These are phyloP conservation scores for Aspergillus quadrilineatus DNA, from an alignment of 2,329 filamentous ascomycete species.

Conservation along the genomic window DNA sequence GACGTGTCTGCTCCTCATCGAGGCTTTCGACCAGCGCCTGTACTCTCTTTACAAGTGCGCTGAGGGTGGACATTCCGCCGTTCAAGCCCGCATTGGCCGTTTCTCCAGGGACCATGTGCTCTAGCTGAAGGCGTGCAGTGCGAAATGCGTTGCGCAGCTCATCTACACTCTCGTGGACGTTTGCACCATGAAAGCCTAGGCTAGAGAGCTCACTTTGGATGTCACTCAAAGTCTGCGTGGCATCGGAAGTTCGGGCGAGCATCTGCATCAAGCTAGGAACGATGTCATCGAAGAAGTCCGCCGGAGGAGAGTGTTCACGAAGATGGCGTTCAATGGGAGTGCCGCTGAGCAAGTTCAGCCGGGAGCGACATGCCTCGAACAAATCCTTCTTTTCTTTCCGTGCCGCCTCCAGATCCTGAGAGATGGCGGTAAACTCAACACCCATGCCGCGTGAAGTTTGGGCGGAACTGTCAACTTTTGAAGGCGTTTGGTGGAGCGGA, in stretches of 20 bases:
- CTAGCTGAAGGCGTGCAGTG: constrained; percentile 45
- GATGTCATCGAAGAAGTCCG: constrained; percentile 40
- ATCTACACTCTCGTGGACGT: constrained; percentile 32
- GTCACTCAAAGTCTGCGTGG: constrained; percentile 35
- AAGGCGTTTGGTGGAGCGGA: constrained; percentile 12
- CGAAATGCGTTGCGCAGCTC: constrained; percentile 43
- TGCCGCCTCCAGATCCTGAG: constrained; percentile 39
- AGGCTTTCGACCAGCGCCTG: constrained; percentile 36
- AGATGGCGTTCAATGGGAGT: constrained; percentile 21
- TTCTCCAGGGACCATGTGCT: constrained; percentile 46
- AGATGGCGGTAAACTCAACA: constrained; percentile 31
- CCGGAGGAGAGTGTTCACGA: constrained; percentile 36
- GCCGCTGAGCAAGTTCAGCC: constrained; percentile 26
- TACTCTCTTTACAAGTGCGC: constrained; percentile 42
- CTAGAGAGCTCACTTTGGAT: constrained; percentile 37
- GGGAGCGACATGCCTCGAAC: constrained; percentile 41
- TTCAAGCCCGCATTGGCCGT: constrained; percentile 38
- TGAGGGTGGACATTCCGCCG: constrained; percentile 41
- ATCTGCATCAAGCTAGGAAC: constrained; percentile 37
- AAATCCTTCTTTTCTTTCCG: constrained; percentile 41
- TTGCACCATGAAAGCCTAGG: constrained; percentile 41
- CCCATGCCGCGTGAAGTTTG: constrained; percentile 21
- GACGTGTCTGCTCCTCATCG: constrained; percentile 31
- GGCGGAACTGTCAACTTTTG: constrained; percentile 19
- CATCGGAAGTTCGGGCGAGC: constrained; percentile 40